Base-by-base conservation (phyloP, 345 rosid genomes). In the Eucalyptus pumila region DNA sequence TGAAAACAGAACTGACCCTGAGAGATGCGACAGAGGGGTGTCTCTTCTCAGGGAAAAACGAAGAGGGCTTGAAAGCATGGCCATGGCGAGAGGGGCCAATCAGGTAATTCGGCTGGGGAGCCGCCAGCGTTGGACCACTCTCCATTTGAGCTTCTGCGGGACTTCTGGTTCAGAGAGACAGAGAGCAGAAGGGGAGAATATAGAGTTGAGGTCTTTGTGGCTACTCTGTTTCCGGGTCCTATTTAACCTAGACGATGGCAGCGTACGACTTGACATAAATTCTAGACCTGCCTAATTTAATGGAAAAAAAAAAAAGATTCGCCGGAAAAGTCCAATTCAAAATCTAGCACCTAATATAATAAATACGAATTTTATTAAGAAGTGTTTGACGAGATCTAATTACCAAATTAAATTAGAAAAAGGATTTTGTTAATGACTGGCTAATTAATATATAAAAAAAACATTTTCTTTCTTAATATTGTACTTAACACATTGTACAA, bases 141-240 rank as follows among this genome's bases (percentile, higher is more conserved):
- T 95, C 98, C 99, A 97, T 97, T 87, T 54, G 81, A 80, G 32
- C 60, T 11, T 27, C 80, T 37, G n/a, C 34, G 47, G 83, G 80
- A 42, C 87, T 17, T 37, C 87, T 17, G 69, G 69, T 85, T 86
- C 8, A 19, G 27, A 19, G 45, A 72, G 45, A 67, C 9, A 14
- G 37, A 62, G 17, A 32, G 80, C 17, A n/a, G 80, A 52, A 52
- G 21, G 23, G 58, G 24, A 19, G 80, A 67, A 67, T 16, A 9
- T 34, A 19, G 37, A 16, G 80, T 37, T 72, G 45, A 30, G 62
- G 42, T 52, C 65, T 87, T 16, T 5, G 30, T 40, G 76, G 88
- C 83, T 72, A 45, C 83, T 5, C 26, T 37, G 26, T 19, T 37
- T 19, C 4, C 45, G 3, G 83, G 83, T 10, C 14, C 83, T 19